phyloP scores from a whole-genome alignment of 2,329 filamentous ascomycete species.

The Leptographium lundbergii region DNA sequence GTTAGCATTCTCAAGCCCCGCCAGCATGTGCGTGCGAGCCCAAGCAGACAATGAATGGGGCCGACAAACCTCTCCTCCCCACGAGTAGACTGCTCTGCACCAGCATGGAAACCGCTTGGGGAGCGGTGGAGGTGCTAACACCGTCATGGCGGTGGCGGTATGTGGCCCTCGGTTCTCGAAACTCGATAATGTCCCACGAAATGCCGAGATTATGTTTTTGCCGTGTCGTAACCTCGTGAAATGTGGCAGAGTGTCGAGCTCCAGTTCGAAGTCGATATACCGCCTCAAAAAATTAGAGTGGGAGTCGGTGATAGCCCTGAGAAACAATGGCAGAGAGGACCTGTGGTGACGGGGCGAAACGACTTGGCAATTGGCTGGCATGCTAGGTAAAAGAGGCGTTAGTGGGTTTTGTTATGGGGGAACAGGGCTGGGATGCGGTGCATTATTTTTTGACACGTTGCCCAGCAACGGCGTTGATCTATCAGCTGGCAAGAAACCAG shows the following conservation, averaged over 20 bases:
- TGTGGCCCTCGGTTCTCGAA: background rate
- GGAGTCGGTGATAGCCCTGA: background rate
- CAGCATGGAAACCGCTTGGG: constrained; percentile 79
- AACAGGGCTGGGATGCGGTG: background rate
- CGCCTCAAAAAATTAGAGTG: background rate
- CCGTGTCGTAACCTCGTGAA: background rate
- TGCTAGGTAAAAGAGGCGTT: background rate
- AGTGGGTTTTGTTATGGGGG: background rate
- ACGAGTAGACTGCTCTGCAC: constrained; percentile 84
- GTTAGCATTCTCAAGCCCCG: background rate
- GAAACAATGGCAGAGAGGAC: background rate
- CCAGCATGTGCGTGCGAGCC: no score
- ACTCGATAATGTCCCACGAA: background rate
- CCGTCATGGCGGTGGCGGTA: constrained; percentile 1
- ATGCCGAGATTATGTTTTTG: background rate
- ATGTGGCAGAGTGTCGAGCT: background rate
- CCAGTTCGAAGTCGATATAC: background rate
- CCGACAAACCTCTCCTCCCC: constrained; percentile 63
- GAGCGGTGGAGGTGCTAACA: constrained; percentile 31
- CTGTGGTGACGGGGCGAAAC: background rate
- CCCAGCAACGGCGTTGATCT: background rate
- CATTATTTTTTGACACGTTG: background rate
- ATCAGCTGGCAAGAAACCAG: background rate
- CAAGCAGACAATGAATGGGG: background rate
- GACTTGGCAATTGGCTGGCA: background rate